Conservation (phyloP, 371 early-diverging fungal species). For the Conidiobolus incongruus region DNA sequence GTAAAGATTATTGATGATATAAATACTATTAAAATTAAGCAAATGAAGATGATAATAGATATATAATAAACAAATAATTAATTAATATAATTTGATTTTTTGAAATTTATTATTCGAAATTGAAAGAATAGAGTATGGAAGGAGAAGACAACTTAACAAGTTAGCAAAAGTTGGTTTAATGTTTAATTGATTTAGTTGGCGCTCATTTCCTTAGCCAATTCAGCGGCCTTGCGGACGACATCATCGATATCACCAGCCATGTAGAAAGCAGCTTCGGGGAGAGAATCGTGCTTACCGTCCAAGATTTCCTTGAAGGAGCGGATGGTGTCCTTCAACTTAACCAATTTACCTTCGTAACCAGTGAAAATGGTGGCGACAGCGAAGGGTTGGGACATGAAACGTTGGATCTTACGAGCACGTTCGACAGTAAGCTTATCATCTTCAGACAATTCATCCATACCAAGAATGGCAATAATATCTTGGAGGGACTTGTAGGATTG, state of each 20-base stretch:
- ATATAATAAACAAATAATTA: no score
- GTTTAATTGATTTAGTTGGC: no score
- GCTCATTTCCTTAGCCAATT: constrained; percentile 39
- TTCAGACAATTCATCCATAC: constrained; percentile 94
- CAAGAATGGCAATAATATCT: constrained; percentile 94
- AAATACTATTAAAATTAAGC: no score
- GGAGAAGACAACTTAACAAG: no score
- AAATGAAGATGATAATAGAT: no score
- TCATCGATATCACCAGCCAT: constrained; percentile 95
- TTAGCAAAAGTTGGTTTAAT: no score
- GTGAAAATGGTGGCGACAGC: constrained; percentile 93
- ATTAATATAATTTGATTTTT: no score
- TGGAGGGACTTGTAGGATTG: constrained; percentile 95
- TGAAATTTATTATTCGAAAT: no score
- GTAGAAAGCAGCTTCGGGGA: constrained; percentile 95
- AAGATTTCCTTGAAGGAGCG: constrained; percentile 91
- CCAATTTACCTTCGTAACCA: constrained; percentile 91
- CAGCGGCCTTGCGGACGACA: constrained; percentile 79
- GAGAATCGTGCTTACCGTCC: constrained; percentile 83
- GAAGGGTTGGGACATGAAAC: constrained; percentile 97
- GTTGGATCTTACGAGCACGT: constrained; percentile 85
- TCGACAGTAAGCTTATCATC: constrained; percentile 96
- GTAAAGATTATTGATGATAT: no score
- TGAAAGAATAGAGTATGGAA: no score
- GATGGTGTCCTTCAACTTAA: constrained; percentile 82